A percentile compares a stretch with the other conserved stretches of the same genome.
Evolutionary conservation across 2,329 filamentous ascomycete genomes (phyloP).

Genomic region (Talaromyces sp.): DNA sequence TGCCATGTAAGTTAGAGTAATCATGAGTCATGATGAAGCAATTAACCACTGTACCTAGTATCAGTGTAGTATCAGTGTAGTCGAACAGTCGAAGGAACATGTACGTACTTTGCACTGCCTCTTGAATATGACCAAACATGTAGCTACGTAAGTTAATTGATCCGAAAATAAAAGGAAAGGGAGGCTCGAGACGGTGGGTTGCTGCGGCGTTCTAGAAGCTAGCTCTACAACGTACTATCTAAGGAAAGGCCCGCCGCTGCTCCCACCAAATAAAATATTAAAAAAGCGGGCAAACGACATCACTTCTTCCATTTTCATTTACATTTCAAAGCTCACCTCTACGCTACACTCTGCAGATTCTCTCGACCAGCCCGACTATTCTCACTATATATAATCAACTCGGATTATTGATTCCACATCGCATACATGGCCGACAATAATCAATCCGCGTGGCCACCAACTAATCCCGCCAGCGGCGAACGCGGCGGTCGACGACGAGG

Average conservation of each 20-base stretch:
- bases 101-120: neutral
- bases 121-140: neutral
- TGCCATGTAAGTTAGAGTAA: slow-evolving; percentile 1
- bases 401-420: neutral
- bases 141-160: neutral
- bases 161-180: neutral
- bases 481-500: slow-evolving; percentile 38
- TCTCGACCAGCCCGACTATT: neutral
- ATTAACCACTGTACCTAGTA: neutral
- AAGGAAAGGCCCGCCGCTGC: neutral
- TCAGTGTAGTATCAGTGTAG: neutral
- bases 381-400: neutral
- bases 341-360: neutral
- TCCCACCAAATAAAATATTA: neutral
- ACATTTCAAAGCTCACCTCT: neutral
- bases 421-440: slow-evolving; percentile 20
- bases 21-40: slow-evolving; percentile 11
- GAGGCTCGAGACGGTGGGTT: neutral
- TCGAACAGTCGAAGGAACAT: neutral
- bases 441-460: slow-evolving; percentile 25
- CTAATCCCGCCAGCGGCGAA: slow-evolving; percentile 43
- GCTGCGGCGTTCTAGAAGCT: neutral
- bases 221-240: too few species aligned
- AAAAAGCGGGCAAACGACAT: neutral
- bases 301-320: neutral